A percentile compares a stretch with the other conserved stretches of the same genome.
Evolutionary conservation across 768 basidiomycete species (phyloP).

Genomic region (Grammothele lineata): DNA sequence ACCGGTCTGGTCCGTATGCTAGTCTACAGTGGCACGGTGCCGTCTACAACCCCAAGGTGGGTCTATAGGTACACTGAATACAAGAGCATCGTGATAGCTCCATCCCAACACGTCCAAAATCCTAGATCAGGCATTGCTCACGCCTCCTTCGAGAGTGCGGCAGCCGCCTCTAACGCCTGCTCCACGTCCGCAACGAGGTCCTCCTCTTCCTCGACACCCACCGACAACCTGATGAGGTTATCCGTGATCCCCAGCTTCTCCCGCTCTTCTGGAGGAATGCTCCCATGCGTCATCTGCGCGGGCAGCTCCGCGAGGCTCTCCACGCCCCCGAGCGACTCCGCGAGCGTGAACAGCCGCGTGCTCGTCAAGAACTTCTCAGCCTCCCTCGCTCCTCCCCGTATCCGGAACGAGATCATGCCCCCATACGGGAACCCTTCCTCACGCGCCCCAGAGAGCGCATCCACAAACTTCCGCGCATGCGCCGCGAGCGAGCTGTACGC

Average conservation of each 20-base stretch:
- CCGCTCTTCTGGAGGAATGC: constrained; percentile 66
- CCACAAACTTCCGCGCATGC: constrained; percentile 65
- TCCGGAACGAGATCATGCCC: constrained; percentile 81
- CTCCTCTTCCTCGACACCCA: constrained; percentile 84
- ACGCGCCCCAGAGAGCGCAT: constrained; percentile 29
- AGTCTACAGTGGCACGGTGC: too few species aligned
- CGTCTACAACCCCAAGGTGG: too few species aligned
- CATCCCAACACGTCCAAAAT: too few species aligned
- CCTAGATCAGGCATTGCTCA: too few species aligned
- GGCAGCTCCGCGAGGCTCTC: constrained; percentile 90
- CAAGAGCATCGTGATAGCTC: too few species aligned
- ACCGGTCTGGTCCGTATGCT: too few species aligned
- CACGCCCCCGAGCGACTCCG: constrained; percentile 88
- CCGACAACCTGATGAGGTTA: constrained; percentile 72
- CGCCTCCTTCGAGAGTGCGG: background rate
- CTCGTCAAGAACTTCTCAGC: constrained; percentile 67
- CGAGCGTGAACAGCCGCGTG: constrained; percentile 69
- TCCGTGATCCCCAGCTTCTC: constrained; percentile 71
- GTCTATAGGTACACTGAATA: too few species aligned
- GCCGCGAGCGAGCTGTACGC: constrained; percentile 62
- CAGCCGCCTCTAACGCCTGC: constrained; percentile 53
- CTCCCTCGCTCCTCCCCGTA: constrained; percentile 45
- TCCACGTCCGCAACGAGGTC: constrained; percentile 75
- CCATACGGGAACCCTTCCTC: constrained; percentile 76
- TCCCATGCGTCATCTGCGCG: constrained; percentile 84